A percentile compares a stretch with the other conserved stretches of the same genome.
phyloP scores from a whole-genome alignment of 768 basidiomycete genomes.

The Kwoniella mangroviensis region DNA sequence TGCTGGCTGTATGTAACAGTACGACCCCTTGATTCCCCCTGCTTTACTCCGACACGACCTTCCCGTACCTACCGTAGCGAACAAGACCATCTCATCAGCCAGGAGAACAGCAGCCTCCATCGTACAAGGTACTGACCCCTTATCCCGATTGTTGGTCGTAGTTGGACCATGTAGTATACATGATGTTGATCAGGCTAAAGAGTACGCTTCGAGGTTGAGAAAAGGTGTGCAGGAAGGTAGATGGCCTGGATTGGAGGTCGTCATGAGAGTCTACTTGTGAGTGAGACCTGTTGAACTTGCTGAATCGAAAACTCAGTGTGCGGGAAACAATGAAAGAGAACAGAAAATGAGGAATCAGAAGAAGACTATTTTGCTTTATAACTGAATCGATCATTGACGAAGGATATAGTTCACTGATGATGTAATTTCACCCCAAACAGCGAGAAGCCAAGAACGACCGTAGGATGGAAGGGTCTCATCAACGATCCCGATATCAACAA shows the following conservation, averaged over 20 bases:
- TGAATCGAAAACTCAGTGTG: too few relatives aligned
- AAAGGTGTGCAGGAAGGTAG: constrained; percentile 70
- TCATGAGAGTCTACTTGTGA: constrained; percentile 98
- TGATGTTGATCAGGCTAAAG: constrained; percentile 74
- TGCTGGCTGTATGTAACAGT: constrained; percentile 61
- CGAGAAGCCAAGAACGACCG: constrained; percentile 94
- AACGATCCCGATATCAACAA: constrained; percentile 92
- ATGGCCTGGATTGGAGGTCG: constrained; percentile 72
- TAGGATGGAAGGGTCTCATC: constrained; percentile 84
- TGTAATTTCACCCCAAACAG: constrained; percentile 16
- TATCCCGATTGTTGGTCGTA: constrained; percentile 80
- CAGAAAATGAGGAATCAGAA: too few relatives aligned
- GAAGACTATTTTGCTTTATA: too few relatives aligned
- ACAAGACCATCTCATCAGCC: constrained; percentile 75
- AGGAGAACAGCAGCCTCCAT: constrained; percentile 79
- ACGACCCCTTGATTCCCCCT: constrained; percentile 95
- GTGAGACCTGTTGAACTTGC: constrained; percentile 59
- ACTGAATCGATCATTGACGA: too few relatives aligned
- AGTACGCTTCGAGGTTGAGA: constrained; percentile 59
- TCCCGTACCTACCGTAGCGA: constrained; percentile 67
- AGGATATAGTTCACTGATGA: background rate
- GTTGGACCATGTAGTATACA: constrained; percentile 98
- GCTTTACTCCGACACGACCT: constrained; percentile 88
- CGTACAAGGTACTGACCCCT: constrained; percentile 73
- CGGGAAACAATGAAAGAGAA: too few relatives aligned